A percentile compares a stretch with the other conserved stretches of the same genome.
Conservation (phyloP, 2,329 filamentous ascomycete genomes). For the Anthostomella pinea region DNA sequence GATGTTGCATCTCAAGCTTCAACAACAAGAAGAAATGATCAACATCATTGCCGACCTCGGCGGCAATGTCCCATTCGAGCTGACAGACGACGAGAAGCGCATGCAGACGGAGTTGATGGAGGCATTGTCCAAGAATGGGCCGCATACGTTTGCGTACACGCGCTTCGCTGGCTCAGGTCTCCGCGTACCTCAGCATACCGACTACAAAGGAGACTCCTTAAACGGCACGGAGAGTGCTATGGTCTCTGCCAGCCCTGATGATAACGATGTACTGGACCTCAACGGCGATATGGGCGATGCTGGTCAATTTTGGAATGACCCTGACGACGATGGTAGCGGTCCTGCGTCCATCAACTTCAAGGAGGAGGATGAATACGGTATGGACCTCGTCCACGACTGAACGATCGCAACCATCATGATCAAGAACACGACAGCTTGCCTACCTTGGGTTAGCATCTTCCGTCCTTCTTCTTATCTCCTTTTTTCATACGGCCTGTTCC, state of each 20-base stretch:
- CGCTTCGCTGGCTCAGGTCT: slow-evolving; percentile 80
- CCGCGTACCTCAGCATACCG: slow-evolving; percentile 89
- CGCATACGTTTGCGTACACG: slow-evolving; percentile 76
- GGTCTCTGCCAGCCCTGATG: slow-evolving; percentile 53
- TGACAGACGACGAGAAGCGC: slow-evolving; percentile 87
- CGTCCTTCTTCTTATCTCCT: slow-evolving; percentile 7
- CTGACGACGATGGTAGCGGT: slow-evolving; percentile 69
- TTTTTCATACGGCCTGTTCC: slow-evolving; percentile 13
- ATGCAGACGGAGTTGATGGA: slow-evolving; percentile 94
- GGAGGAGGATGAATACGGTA: slow-evolving; percentile 90
- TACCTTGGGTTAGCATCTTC: slow-evolving; percentile 1
- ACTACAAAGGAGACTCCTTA: slow-evolving; percentile 78
- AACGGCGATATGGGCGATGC: slow-evolving; percentile 47
- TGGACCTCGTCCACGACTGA: slow-evolving; percentile 61
- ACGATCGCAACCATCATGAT: neutral
- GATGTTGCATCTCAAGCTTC: slow-evolving; percentile 85
- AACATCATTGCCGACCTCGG: slow-evolving; percentile 71
- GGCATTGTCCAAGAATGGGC: slow-evolving; percentile 77
- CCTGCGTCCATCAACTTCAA: slow-evolving; percentile 73
- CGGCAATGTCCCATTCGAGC: slow-evolving; percentile 73
- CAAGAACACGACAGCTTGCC: slow-evolving; percentile 12
- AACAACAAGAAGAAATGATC: slow-evolving; percentile 83
- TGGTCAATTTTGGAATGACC: slow-evolving; percentile 64
- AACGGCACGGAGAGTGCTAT: slow-evolving; percentile 44
- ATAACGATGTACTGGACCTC: slow-evolving; percentile 36